Base-by-base conservation (phyloP, 2,329 filamentous ascomycete genomes). In the Rutstroemia sp. region DNA sequence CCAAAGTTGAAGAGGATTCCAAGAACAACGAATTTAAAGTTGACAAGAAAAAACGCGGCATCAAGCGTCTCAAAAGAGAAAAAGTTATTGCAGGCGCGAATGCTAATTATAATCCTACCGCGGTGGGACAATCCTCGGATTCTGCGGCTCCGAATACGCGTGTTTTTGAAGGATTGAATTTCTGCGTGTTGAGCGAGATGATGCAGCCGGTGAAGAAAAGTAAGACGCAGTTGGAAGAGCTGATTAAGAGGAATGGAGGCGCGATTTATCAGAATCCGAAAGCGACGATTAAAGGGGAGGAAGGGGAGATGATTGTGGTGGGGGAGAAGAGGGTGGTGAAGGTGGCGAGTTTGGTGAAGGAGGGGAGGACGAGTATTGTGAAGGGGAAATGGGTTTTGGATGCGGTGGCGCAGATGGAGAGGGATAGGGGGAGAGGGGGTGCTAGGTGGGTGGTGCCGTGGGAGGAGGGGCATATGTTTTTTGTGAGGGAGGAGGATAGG, bases 201-300 rank as follows among this genome's bases (percentile, higher is more conserved):
- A 68, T 78, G 1, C 76, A 80, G 44, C 88, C 89, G 0, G 73
- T 76, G 23, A 94, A 89, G 71, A 90, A 83, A 69, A 80, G 79
- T 5, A 96, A 96, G 70, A 76, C 79, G 0, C 85, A 95, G 60
- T 74, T 99, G 1, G 92, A 97, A 70, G 76, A 81, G 8, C 71
- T 95, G 1, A 80, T 97, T 64, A 96, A 94, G 70, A 80, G 84
- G 5, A 84, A 96, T 59, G 92, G 92, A 3, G 94, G 91, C 5
- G 81, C 74, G 9, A 78, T 96, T 34, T 87, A 86, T 7, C 91
- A 96, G 68, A 85, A 84, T 10, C 81, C 89, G 6, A 80, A 76
- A 4, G 79, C 82, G 10, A 1, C 9, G 30, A 34, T 34, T 34
- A 12, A 34, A 3, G 30, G 12, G 4, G 30, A 34, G 1, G 78